phyloP scores from a whole-genome alignment of 2,329 filamentous ascomycete genomes.

The Pseudopyrenochaeta lycopersici region DNA sequence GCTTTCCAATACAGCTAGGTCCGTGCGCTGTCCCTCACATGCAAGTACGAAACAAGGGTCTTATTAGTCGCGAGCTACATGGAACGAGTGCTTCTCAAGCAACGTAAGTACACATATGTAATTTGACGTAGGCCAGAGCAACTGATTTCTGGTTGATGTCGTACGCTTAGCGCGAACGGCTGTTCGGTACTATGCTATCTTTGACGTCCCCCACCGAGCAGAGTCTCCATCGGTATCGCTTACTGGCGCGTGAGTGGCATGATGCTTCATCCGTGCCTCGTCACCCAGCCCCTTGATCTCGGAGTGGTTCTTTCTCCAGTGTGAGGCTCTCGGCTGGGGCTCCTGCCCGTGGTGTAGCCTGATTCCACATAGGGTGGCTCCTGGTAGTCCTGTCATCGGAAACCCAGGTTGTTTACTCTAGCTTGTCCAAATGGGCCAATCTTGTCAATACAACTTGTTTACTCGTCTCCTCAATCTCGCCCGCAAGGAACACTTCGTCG shows the following conservation, averaged over 20 bases:
- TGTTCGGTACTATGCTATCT: too few relatives aligned
- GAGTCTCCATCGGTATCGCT: too few relatives aligned
- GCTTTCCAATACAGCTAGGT: conserved; percentile 29
- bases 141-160: too few relatives aligned
- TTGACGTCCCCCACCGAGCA: too few relatives aligned
- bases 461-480: conserved; percentile 98
- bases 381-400: not conserved
- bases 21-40: conserved; percentile 28
- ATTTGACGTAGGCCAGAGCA: too few relatives aligned
- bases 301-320: too few relatives aligned
- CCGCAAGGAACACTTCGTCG: conserved; percentile 96
- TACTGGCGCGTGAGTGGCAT: too few relatives aligned
- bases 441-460: conserved; percentile 97
- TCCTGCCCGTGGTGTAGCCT: not conserved
- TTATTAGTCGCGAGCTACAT: conserved; percentile 8
- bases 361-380: not conserved
- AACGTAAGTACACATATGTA: not conserved
- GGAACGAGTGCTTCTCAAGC: not conserved
- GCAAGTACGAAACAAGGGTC: conserved; percentile 23
- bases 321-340: too few relatives aligned
- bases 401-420: conserved; percentile 69
- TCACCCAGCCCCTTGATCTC: too few relatives aligned
- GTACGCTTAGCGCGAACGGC: too few relatives aligned
- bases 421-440: conserved; percentile 93
- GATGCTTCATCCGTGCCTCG: too few relatives aligned